These are phyloP conservation scores for Penicillium subrubescens DNA, from an alignment of 495 filamentous ascomycete species.

Conservation along the genomic window DNA sequence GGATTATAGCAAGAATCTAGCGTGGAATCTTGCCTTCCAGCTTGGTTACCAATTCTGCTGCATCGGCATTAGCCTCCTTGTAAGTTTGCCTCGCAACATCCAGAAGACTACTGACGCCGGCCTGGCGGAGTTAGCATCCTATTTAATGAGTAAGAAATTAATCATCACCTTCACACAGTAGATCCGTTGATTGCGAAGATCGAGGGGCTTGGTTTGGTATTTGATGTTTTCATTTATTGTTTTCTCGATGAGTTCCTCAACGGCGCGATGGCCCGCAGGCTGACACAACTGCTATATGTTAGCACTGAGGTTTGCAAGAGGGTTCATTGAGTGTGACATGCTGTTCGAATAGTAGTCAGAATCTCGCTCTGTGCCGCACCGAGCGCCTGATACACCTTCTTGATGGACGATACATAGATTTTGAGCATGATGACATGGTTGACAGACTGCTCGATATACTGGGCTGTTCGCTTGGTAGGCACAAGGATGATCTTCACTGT, in stretches of 20 bases:
- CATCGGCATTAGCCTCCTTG: slow-evolving; percentile 80
- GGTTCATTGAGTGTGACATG: slow-evolving; percentile 24
- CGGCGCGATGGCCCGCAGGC: slow-evolving; percentile 56
- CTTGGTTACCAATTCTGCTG: slow-evolving; percentile 66
- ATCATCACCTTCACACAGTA: slow-evolving; percentile 79
- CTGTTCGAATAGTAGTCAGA: slow-evolving; percentile 64
- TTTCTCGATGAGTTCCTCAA: slow-evolving; percentile 64
- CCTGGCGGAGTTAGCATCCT: slow-evolving; percentile 46
- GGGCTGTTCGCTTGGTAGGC: slow-evolving; percentile 64
- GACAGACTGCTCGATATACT: slow-evolving; percentile 74
- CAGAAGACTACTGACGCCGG: slow-evolving; percentile 81
- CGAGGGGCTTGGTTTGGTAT: slow-evolving; percentile 78
- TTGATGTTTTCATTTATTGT: slow-evolving; percentile 81
- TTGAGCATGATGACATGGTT: slow-evolving; percentile 90
- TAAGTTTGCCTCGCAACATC: slow-evolving; percentile 86
- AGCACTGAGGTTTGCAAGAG: neutral
- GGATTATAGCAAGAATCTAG: neutral
- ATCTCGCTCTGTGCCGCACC: slow-evolving; percentile 64
- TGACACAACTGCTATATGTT: slow-evolving; percentile 57
- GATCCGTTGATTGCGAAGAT: slow-evolving; percentile 86
- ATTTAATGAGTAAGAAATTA: neutral
- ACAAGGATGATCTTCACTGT: slow-evolving; percentile 63
- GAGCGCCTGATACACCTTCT: slow-evolving; percentile 68
- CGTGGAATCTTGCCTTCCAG: slow-evolving; percentile 53
- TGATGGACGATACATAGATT: slow-evolving; percentile 69